phyloP scores from a whole-genome alignment of 352 stramenopile species.

The Pythium brachiatum region DNA sequence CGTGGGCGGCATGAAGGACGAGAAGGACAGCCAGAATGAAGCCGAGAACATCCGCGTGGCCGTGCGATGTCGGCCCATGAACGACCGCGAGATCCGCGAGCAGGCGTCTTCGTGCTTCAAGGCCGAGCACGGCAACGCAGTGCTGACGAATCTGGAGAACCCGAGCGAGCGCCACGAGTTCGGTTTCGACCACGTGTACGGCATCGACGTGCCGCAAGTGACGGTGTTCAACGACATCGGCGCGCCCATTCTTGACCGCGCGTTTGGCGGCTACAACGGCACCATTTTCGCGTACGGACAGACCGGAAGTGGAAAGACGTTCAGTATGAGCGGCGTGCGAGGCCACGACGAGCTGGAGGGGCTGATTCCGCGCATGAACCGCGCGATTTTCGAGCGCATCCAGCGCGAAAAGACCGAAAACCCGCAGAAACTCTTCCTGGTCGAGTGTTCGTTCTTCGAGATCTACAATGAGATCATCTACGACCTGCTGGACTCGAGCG shows the following conservation, averaged over 20 bases:
- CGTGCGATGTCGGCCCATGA: slow-evolving; percentile 91
- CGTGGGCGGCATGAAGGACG: slow-evolving; percentile 52
- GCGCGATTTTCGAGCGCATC: slow-evolving; percentile 87
- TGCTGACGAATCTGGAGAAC: slow-evolving; percentile 85
- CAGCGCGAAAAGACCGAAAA: slow-evolving; percentile 53
- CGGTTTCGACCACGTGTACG: slow-evolving; percentile 88
- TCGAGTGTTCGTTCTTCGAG: slow-evolving; percentile 94
- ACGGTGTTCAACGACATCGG: slow-evolving; percentile 81
- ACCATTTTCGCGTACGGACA: slow-evolving; percentile 91
- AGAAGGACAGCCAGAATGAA: slow-evolving; percentile 57
- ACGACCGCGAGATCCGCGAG: slow-evolving; percentile 80
- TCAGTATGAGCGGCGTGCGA: slow-evolving; percentile 83
- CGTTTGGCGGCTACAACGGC: slow-evolving; percentile 86
- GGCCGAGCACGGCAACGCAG: slow-evolving; percentile 64
- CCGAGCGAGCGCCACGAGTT: slow-evolving; percentile 81
- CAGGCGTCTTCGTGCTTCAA: slow-evolving; percentile 72
- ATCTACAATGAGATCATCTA: slow-evolving; percentile 97
- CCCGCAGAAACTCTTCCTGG: slow-evolving; percentile 82
- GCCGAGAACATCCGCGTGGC: slow-evolving; percentile 91
- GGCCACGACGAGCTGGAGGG: slow-evolving; percentile 65
- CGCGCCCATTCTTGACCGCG: slow-evolving; percentile 69
- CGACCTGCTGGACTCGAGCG: slow-evolving; percentile 89
- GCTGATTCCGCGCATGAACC: slow-evolving; percentile 91
- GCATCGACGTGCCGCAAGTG: slow-evolving; percentile 67
- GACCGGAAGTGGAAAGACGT: slow-evolving; percentile 86